These are phyloP conservation scores for Penicillium sp. DNA, from an alignment of 2,329 filamentous ascomycete species.

Conservation along the genomic window DNA sequence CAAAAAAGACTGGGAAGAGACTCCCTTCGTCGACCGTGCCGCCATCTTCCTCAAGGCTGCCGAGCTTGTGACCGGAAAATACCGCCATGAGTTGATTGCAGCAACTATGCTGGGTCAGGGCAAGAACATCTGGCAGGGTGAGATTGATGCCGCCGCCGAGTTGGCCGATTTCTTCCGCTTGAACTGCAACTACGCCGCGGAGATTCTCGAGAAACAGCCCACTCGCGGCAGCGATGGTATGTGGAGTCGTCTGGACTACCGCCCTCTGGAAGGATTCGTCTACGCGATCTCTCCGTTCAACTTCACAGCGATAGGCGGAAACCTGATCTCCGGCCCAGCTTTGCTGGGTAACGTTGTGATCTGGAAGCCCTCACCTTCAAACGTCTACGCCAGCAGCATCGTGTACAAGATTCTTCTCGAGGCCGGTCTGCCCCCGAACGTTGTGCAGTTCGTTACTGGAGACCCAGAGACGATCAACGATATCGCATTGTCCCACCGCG, in stretches of 20 bases:
- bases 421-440: constrained; percentile 81
- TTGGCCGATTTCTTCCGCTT: constrained; percentile 78
- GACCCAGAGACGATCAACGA: constrained; percentile 80
- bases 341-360: constrained; percentile 92
- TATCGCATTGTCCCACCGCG: constrained; percentile 69
- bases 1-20: constrained; percentile 77
- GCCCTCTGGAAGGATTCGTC: constrained; percentile 89
- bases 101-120: constrained; percentile 93
- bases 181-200: constrained; percentile 71
- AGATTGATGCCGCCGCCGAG: constrained; percentile 92
- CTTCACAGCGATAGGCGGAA: constrained; percentile 91
- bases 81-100: constrained; percentile 92
- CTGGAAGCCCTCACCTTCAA: constrained; percentile 90
- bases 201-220: constrained; percentile 82
- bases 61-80: constrained; percentile 82
- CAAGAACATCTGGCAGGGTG: constrained; percentile 95
- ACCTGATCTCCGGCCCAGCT: constrained; percentile 77
- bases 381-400: constrained; percentile 82
- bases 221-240: constrained; percentile 76
- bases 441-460: constrained; percentile 90
- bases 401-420: constrained; percentile 90
- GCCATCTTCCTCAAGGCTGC: constrained; percentile 92
- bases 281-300: constrained; percentile 95
- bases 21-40: constrained; percentile 85
- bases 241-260: constrained; percentile 85